A percentile compares a stretch with the other conserved stretches of the same genome.
phyloP scores from a whole-genome alignment of 345 rosid genomes.

The Eucalyptus tenuipes region DNA sequence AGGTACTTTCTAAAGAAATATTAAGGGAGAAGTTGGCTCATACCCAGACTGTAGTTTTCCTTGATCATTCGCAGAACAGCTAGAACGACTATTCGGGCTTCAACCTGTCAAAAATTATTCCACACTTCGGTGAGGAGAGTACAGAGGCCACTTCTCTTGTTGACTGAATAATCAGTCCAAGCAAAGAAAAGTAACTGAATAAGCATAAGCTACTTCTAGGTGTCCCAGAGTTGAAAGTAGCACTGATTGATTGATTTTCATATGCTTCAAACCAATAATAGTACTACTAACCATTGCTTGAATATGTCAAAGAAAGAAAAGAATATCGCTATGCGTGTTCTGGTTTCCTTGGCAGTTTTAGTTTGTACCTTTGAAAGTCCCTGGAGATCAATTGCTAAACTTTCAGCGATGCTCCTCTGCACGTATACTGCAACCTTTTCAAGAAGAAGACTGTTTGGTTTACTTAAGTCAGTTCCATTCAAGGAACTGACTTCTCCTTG shows the following conservation, averaged over 20 bases:
- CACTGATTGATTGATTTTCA: background rate
- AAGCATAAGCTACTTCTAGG: background rate
- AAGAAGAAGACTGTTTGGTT: constrained; percentile 51
- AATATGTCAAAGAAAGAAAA: background rate
- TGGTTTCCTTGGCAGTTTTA: background rate
- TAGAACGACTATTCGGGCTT: constrained; percentile 84
- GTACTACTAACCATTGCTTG: background rate
- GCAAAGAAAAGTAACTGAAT: background rate
- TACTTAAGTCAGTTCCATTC: constrained; percentile 20
- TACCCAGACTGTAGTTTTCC: constrained; percentile 63
- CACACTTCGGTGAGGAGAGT: background rate
- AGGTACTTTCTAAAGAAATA: background rate
- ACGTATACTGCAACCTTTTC: constrained; percentile 74
- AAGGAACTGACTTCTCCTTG: constrained; percentile 13
- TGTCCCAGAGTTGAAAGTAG: background rate
- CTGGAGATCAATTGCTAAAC: constrained; percentile 60
- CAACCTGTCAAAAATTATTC: constrained; percentile 36
- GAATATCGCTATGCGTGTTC: background rate
- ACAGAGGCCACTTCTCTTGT: background rate
- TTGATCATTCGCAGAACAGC: constrained; percentile 86
- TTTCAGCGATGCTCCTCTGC: constrained; percentile 40
- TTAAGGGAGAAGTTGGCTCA: background rate
- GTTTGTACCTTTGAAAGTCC: constrained; percentile 60
- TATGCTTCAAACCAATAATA: background rate
- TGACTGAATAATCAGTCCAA: background rate